Evolutionary conservation across 140 eudicot genomes (phyloP).

Genomic region (Senecio squalidus): DNA sequence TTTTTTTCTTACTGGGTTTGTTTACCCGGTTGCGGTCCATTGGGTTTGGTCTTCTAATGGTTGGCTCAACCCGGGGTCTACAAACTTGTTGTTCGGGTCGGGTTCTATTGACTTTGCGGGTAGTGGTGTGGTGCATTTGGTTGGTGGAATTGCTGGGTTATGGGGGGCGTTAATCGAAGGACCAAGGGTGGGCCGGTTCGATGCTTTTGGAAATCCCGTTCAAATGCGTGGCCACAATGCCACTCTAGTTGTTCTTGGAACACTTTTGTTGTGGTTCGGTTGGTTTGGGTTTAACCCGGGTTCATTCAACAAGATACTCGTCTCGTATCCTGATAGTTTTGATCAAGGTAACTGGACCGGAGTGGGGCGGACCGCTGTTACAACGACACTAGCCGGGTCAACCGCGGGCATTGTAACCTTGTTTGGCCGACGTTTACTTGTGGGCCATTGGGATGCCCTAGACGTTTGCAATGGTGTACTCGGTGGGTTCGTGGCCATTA

Average conservation of each 20-base stretch:
- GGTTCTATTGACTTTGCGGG: constrained; percentile 80
- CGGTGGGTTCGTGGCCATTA: constrained; percentile 74
- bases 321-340: constrained; percentile 37
- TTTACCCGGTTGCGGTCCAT: constrained; percentile 72
- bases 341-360: constrained; percentile 70
- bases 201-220: constrained; percentile 59
- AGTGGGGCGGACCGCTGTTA: constrained; percentile 66
- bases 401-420: constrained; percentile 61
- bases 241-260: constrained; percentile 71
- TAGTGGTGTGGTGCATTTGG: constrained; percentile 77
- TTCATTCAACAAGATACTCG: constrained; percentile 51
- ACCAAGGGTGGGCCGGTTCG: constrained; percentile 73
- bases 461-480: constrained; percentile 76
- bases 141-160: constrained; percentile 71
- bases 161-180: constrained; percentile 77
- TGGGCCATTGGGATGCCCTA: constrained; percentile 76
- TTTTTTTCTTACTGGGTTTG: constrained; percentile 60
- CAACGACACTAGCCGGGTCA: constrained; percentile 69
- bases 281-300: constrained; percentile 89
- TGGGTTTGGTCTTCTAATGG: constrained; percentile 76
- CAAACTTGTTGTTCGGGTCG: constrained; percentile 44
- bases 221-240: constrained; percentile 70
- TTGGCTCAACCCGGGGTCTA: constrained; percentile 51
- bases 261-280: constrained; percentile 71
- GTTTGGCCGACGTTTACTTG: constrained; percentile 48